phyloP scores from a whole-genome alignment of 73 alveolate genomes.

The Diophrys sp. region DNA sequence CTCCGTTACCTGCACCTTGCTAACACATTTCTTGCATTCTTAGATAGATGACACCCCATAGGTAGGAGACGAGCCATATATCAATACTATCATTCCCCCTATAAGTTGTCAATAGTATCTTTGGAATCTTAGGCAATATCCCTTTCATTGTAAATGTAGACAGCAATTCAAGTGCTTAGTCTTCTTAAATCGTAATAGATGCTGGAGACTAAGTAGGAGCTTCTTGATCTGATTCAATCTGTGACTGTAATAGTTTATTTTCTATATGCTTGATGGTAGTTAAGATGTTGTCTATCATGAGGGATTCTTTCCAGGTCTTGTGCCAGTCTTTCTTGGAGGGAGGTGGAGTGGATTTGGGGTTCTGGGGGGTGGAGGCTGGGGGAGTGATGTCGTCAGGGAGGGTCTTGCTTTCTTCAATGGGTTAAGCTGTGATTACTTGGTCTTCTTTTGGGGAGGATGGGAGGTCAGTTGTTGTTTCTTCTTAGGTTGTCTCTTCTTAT shows the following conservation, averaged over 20 bases:
- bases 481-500: no score
- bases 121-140: slow-evolving; percentile 39
- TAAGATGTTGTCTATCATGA: background rate
- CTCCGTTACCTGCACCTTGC: slow-evolving; percentile 31
- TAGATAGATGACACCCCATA: slow-evolving; percentile 56
- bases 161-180: slow-evolving; percentile 12
- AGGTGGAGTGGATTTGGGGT: no score
- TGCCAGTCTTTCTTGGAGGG: background rate
- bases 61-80: slow-evolving; percentile 52
- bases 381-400: no score
- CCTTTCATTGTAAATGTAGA: slow-evolving; percentile 50
- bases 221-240: background rate
- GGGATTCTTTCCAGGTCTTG: background rate
- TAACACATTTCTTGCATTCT: slow-evolving; percentile 37
- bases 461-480: no score
- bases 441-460: background rate
- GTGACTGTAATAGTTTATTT: background rate
- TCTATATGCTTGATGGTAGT: background rate
- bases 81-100: slow-evolving; percentile 61
- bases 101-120: slow-evolving; percentile 55
- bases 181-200: background rate
- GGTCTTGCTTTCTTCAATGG: no score
- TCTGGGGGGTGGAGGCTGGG: no score
- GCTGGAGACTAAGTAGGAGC: background rate
- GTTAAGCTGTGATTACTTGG: no score